Conservation (phyloP, 495 filamentous ascomycete species). For the Glonium stellatum region DNA sequence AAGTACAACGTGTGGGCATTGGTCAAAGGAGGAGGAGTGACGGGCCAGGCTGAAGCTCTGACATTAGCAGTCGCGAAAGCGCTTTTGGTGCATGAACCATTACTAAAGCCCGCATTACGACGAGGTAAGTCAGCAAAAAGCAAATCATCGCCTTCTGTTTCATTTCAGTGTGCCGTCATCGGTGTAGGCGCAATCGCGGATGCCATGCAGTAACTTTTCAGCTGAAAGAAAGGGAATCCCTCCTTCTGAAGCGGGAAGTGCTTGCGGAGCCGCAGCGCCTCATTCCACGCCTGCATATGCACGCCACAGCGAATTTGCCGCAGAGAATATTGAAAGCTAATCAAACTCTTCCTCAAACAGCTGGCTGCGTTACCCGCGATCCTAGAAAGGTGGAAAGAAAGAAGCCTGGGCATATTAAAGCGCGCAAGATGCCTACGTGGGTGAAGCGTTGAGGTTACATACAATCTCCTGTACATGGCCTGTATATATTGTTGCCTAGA, state of each 20-base stretch:
- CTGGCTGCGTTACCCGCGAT: constrained; percentile 88
- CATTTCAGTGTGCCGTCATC: not conserved
- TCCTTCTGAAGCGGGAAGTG: not conserved
- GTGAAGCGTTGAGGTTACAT: constrained; percentile 65
- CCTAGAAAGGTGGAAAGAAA: constrained; percentile 91
- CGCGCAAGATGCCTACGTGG: constrained; percentile 97
- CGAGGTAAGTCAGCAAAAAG: constrained; percentile 58
- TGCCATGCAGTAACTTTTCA: not conserved
- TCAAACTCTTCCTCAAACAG: constrained; percentile 44
- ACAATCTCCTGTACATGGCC: constrained; percentile 16
- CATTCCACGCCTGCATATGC: constrained; percentile 1
- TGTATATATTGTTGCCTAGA: constrained; percentile 12
- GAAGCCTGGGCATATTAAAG: constrained; percentile 93
- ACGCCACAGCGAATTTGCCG: not conserved
- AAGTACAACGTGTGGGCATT: constrained; percentile 96
- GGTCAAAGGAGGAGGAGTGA: constrained; percentile 77
- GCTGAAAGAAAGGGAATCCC: not conserved
- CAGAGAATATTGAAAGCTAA: constrained; percentile 10
- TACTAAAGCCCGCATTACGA: constrained; percentile 76
- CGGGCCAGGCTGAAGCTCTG: constrained; percentile 91
- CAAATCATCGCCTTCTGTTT: constrained; percentile 8
- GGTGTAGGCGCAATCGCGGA: not conserved
- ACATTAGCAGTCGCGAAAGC: constrained; percentile 88
- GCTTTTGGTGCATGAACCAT: constrained; percentile 82
- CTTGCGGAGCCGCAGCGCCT: not conserved